Conservation (phyloP, 176 grass and related monocot genomes). For the Tillandsia fasciculata region DNA sequence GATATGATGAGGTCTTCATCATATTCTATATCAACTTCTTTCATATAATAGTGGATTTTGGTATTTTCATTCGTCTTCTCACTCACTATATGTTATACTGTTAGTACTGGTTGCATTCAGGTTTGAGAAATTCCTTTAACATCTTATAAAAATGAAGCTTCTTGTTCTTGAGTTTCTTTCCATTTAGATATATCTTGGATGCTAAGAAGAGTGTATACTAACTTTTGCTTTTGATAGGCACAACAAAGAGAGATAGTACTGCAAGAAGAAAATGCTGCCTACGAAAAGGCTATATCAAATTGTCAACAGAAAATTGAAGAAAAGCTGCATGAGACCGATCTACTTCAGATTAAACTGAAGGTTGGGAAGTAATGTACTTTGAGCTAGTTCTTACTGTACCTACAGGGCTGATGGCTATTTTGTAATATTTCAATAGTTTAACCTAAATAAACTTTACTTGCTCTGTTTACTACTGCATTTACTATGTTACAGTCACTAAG, state of each 20-base stretch:
- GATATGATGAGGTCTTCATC: neutral
- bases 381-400: neutral
- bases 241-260: constrained; percentile 55
- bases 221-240: constrained; percentile 31
- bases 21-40: neutral
- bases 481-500: no score
- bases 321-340: constrained; percentile 40
- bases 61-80: neutral
- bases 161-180: neutral
- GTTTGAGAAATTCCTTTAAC: neutral
- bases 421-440: no score
- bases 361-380: constrained; percentile 18
- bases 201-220: neutral
- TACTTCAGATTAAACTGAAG: constrained; percentile 60
- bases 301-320: constrained; percentile 76
- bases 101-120: neutral
- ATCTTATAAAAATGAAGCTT: neutral
- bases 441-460: no score
- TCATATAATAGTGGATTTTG: neutral
- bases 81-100: neutral
- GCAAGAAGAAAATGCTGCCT: constrained; percentile 70
- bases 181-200: neutral
- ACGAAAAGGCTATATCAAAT: constrained; percentile 78
- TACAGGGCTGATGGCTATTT: neutral
- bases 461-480: no score